A percentile compares a stretch with the other conserved stretches of the same genome.
Conservation (phyloP, 345 rosid genomes). For the Raphanus raphanistrum region DNA sequence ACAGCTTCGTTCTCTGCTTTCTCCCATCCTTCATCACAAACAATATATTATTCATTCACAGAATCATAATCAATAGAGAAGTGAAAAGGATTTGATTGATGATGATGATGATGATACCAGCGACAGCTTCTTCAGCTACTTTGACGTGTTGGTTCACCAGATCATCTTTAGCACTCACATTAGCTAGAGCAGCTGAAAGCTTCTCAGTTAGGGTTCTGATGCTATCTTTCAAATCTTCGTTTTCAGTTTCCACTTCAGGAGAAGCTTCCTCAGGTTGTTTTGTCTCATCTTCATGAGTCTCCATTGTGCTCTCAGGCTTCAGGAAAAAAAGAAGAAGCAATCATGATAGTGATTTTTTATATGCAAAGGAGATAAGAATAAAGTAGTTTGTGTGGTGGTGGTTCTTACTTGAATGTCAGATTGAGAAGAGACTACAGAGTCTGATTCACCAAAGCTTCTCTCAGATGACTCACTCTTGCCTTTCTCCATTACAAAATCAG, state of each 20-base stretch:
- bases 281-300: slow-evolving; percentile 47
- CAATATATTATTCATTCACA: background rate
- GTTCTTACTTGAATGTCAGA: slow-evolving; percentile 71
- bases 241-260: slow-evolving; percentile 41
- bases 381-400: background rate
- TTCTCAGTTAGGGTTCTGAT: slow-evolving; percentile 61
- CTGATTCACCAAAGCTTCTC: slow-evolving; percentile 73
- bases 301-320: slow-evolving; percentile 59
- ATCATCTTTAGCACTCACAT: slow-evolving; percentile 84
- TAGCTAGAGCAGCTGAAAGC: slow-evolving; percentile 80
- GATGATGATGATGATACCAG: slow-evolving; percentile 59
- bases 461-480: slow-evolving; percentile 76
- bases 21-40: slow-evolving; percentile 70
- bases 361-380: background rate
- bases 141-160: slow-evolving; percentile 85
- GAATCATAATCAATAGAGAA: background rate
- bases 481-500: slow-evolving; percentile 65
- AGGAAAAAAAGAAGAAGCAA: background rate
- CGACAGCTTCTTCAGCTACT: slow-evolving; percentile 98
- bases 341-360: background rate
- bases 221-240: slow-evolving; percentile 52
- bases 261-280: slow-evolving; percentile 56
- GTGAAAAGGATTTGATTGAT: background rate
- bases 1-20: slow-evolving; percentile 76
- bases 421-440: slow-evolving; percentile 58